These are phyloP conservation scores for Erodium texanum DNA, from an alignment of 441 rosid species.

Conservation along the genomic window DNA sequence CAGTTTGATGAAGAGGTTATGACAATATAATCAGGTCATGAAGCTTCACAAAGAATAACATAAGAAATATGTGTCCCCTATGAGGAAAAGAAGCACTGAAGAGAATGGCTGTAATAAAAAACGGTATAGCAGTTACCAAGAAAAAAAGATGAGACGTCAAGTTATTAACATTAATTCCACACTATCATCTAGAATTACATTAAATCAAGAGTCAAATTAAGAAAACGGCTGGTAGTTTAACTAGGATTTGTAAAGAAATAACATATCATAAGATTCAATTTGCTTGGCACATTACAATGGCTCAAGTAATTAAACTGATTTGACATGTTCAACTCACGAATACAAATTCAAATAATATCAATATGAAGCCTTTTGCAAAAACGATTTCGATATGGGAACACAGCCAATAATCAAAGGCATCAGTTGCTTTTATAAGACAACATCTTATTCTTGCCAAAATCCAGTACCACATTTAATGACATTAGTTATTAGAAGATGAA, in stretches of 20 bases:
- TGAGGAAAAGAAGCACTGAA: background rate
- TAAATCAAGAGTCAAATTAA: background rate
- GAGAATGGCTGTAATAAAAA: background rate
- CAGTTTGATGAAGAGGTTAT: background rate
- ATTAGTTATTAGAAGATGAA: background rate
- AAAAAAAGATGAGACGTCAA: background rate
- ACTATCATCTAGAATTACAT: background rate
- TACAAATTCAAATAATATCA: background rate
- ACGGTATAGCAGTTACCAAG: background rate
- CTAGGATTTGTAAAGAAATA: slow-evolving; percentile 3
- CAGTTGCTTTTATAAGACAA: background rate
- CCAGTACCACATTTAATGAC: background rate
- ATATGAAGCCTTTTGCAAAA: background rate
- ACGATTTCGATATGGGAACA: background rate
- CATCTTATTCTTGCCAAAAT: background rate
- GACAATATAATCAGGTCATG: background rate
- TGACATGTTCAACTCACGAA: background rate
- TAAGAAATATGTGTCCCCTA: background rate
- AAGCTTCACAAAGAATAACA: background rate
- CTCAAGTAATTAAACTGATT: background rate
- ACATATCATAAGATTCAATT: background rate
- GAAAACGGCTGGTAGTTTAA: background rate
- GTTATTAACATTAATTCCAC: background rate
- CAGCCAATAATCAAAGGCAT: slow-evolving; percentile 1
- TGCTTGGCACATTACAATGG: background rate